Evolutionary conservation across 1,284 basidiomycete species (phyloP).

Genomic region (Omphalotus olearius): DNA sequence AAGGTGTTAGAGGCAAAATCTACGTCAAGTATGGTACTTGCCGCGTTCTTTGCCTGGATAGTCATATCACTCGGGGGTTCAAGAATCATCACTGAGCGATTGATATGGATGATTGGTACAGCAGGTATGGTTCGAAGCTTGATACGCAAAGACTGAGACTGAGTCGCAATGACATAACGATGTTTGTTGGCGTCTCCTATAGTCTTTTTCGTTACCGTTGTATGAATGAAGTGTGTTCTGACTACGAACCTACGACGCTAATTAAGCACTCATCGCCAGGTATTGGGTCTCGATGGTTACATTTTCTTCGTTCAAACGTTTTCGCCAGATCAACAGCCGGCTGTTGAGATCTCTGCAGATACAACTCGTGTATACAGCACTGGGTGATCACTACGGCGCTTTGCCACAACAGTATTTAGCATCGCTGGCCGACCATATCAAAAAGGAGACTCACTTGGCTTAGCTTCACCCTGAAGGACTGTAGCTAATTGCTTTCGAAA

Average conservation of each 20-base stretch:
- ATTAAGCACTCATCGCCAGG: constrained; percentile 81
- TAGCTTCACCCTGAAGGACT: constrained; percentile 80
- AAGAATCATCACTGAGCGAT: constrained; percentile 86
- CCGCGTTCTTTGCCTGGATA: constrained; percentile 60
- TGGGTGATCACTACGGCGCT: constrained; percentile 89
- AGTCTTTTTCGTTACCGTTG: neutral
- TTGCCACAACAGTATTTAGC: constrained; percentile 28
- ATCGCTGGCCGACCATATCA: constrained; percentile 2
- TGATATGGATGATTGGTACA: constrained; percentile 85
- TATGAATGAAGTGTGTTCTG: constrained; percentile 3
- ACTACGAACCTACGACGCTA: constrained; percentile 72
- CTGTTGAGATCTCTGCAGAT: constrained; percentile 71
- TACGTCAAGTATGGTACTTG: constrained; percentile 32
- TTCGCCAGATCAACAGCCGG: constrained; percentile 85
- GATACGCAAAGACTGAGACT: constrained; percentile 65
- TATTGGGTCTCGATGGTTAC: constrained; percentile 87
- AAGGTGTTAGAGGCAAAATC: neutral
- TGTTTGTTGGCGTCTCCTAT: constrained; percentile 86
- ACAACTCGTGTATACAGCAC: constrained; percentile 89
- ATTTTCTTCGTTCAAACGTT: constrained; percentile 87
- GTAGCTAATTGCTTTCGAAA: constrained; percentile 68
- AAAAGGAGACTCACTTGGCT: constrained; percentile 69
- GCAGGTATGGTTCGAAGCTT: constrained; percentile 71
- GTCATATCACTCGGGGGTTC: constrained; percentile 83
- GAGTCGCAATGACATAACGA: constrained; percentile 83